These are phyloP conservation scores for Kuraishia hungarica DNA, from an alignment of 805 yeast species.

Conservation along the genomic window DNA sequence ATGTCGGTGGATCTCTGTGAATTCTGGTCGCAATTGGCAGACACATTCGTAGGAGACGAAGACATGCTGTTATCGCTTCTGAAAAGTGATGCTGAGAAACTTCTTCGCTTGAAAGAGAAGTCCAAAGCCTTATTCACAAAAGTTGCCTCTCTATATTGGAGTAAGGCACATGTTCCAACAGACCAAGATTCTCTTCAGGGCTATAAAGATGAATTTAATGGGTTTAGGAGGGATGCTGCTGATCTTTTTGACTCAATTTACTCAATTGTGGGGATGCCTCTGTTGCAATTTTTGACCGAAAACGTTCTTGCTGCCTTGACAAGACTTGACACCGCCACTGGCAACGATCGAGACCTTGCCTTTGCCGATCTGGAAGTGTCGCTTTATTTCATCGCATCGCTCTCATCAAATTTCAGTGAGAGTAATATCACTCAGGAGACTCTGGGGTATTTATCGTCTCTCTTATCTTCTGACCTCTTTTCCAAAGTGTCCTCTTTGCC, in stretches of 20 bases:
- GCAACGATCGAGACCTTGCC: background rate
- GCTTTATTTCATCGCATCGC: slow-evolving; percentile 45
- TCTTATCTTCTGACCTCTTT: slow-evolving; percentile 24
- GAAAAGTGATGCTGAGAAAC: slow-evolving; percentile 22
- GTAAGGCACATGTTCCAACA: slow-evolving; percentile 44
- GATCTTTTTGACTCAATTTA: slow-evolving; percentile 71
- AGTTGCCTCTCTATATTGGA: slow-evolving; percentile 60
- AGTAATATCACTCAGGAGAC: slow-evolving; percentile 18
- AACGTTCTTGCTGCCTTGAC: slow-evolving; percentile 22
- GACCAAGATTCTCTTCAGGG: slow-evolving; percentile 23
- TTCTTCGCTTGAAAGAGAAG: slow-evolving; percentile 19
- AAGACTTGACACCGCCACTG: slow-evolving; percentile 7
- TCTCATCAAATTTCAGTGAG: slow-evolving; percentile 43
- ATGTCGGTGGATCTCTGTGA: slow-evolving; percentile 47
- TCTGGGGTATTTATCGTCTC: slow-evolving; percentile 10
- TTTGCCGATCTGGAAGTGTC: slow-evolving; percentile 50
- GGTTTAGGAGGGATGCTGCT: slow-evolving; percentile 64
- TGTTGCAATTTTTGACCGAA: slow-evolving; percentile 35
- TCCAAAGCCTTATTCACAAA: slow-evolving; percentile 33
- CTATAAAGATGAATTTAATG: slow-evolving; percentile 45
- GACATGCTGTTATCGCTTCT: slow-evolving; percentile 24
- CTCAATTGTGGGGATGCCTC: slow-evolving; percentile 48
- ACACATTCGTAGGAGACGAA: slow-evolving; percentile 41
- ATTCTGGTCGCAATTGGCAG: slow-evolving; percentile 66
- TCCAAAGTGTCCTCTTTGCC: slow-evolving; percentile 6